Evolutionary conservation across 768 basidiomycete species (phyloP).

Genomic region (Solioccasus polychromus): DNA sequence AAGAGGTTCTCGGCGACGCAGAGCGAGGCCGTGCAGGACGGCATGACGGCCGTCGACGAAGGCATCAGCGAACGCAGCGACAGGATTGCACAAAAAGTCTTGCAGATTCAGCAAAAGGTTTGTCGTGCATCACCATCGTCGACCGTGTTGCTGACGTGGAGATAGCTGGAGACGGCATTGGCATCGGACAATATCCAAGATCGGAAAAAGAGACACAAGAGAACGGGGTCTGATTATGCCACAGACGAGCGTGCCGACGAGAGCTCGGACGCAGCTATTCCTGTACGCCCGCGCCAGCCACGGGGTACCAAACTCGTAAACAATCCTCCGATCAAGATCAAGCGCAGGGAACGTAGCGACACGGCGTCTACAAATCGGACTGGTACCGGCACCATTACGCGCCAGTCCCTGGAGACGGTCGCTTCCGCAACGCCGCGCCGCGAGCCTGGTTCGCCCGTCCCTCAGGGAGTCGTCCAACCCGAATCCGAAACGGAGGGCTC

Average conservation of each 20-base stretch:
- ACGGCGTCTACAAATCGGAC: constrained; percentile 65
- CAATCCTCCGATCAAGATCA: constrained; percentile 34
- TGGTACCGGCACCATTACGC: constrained; percentile 28
- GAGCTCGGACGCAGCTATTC: constrained; percentile 43
- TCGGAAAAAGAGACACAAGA: constrained; percentile 27
- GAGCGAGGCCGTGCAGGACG: constrained; percentile 63
- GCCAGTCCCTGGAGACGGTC: constrained; percentile 23
- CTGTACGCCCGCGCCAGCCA: constrained; percentile 42
- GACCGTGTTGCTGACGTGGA: constrained; percentile 12
- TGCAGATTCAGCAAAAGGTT: constrained; percentile 91
- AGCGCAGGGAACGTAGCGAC: constrained; percentile 52
- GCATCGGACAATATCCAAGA: constrained; percentile 49
- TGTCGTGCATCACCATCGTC: constrained; percentile 12
- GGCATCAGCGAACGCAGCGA: constrained; percentile 83
- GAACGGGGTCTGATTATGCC: constrained; percentile 24
- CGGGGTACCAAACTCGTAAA: constrained; percentile 33
- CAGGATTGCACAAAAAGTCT: constrained; percentile 82
- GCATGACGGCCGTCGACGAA: constrained; percentile 84
- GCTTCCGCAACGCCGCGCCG: constrained; percentile 29
- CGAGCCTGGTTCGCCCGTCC: constrained; percentile 25
- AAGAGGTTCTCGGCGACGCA: constrained; percentile 79
- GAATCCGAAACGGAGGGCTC: constrained; percentile 33
- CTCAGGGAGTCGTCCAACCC: constrained; percentile 36
- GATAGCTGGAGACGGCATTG: constrained; percentile 73
- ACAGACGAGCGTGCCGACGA: constrained; percentile 57